Evolutionary conservation across 1,139 yeast species (phyloP), one percentile per base, ranked within the genome.

Genomic region (Suhomyces yuchorum): DNA sequence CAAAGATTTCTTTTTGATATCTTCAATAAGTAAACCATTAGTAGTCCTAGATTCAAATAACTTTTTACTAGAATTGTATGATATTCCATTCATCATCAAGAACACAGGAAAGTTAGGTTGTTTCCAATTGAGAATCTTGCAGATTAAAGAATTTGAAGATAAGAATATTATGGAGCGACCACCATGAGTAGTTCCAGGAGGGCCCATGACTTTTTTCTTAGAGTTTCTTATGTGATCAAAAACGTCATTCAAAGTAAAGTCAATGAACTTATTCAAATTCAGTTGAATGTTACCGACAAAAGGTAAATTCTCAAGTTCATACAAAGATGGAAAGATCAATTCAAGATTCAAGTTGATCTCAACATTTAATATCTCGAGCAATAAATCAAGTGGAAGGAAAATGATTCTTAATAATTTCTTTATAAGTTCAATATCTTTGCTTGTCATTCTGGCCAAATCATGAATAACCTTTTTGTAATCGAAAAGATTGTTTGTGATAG

Each of bases 81-180:
- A 72, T 33, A 85, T 72, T 11, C 90, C 89, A 58, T 82, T 85
- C 81, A 92, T 82, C 45, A 85, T 81, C 67, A 88, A 87, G 56
- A 93, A 85, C 1, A 93, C 98, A 0, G 99, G 97, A 68, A 87
- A 93, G 66, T 92, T 93, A 4, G 99, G 99, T 68, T 93, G 99
- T 67, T 93, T 93, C 99, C 99, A 93, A 66, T 93, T 93, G 57
- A 93, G 73, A 43, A 90, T 87, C 17, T 96, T 90, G 67, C 99
- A 93, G 17, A 91, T 89, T 43, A 85, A 81, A 28, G 97, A 87
- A 65, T 91, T 91, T 43, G 90, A 82, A 0, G 97, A 89, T 15
- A 96, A 81, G 66, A 93, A 87, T 7, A 92, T 84, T 32, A 93
- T 71, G 0, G 93, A 84, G 50, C 96, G 73, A 28, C 73, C 71